Evolutionary conservation across 257 asterid genomes (phyloP), one percentile per base, ranked within the genome.

Genomic region (Capsicum baccatum): DNA sequence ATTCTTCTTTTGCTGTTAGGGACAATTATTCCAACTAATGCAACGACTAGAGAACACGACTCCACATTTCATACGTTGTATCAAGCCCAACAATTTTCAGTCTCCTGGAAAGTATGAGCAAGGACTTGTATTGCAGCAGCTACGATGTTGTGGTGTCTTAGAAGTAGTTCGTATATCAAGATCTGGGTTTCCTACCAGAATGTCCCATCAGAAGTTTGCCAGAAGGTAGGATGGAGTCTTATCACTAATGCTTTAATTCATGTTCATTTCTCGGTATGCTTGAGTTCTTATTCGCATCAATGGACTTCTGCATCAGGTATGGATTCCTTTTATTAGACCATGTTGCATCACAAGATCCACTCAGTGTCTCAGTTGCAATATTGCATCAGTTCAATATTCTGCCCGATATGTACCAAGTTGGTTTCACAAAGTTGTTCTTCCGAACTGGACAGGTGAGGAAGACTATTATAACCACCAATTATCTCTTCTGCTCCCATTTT

Each of bases 391-490:
- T 97, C 88, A 93, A 94, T 88, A 97, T 95, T 89, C 92, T 95
- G 58, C 98, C 99, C 5, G 99, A 97, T 92, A 93, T 97, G 99
- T 95, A 95, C 87, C 99, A 95, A 89, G 99, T 97, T 89, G 99
- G 99, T 85, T 97, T 94, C 91, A 95, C 99, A 13, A 97, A 97
- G 86, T 89, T 97, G 89, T 97, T 97, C 89, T 97, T 97, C 89
- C 95, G 99, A 73, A 93, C 99, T 83, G 99, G 99, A 80, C 99
- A 97, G 97, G 99, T 95, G 84, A 89, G 89, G n/a, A 7, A 81
- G 10, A 48, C 44, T 17, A 60, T 84, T 26, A 60, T 73, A 58
- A 64, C 76, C 76, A 39, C 47, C 52, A 52, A 52, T 50, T 52
- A 50, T 63, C 66, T 69, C 74, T 37, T 63, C 56, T 80, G 57